Conservation (phyloP, 805 yeast species). For the Ogataea neopini region DNA sequence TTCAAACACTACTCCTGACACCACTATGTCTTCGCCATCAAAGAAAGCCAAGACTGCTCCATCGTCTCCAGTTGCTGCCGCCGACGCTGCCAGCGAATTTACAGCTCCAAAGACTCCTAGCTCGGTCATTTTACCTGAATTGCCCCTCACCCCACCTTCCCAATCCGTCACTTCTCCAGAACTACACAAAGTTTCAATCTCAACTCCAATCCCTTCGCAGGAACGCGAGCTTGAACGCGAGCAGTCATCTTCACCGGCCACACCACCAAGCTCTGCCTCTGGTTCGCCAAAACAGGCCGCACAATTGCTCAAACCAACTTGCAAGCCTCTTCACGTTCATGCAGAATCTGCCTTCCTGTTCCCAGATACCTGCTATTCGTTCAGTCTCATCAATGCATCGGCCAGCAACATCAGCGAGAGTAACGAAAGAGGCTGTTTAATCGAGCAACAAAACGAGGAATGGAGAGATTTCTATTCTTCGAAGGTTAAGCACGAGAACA, state of each 20-base stretch:
- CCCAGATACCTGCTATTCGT: constrained; percentile 41
- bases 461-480: constrained; percentile 45
- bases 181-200: constrained; percentile 10
- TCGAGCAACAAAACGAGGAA: constrained; percentile 39
- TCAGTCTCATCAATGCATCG: constrained; percentile 28
- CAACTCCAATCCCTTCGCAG: constrained; percentile 21
- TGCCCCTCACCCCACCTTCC: constrained; percentile 31
- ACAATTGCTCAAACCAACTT: constrained; percentile 21
- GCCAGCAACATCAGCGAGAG: constrained; percentile 27
- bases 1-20: constrained; percentile 10
- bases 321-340: constrained; percentile 18
- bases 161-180: constrained; percentile 23
- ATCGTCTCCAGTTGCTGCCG: constrained; percentile 27
- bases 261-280: constrained; percentile 32
- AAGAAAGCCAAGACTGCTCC: constrained; percentile 35
- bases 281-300: constrained; percentile 27
- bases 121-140: constrained; percentile 15
- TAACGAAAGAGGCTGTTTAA: constrained; percentile 34
- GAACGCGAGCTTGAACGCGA: constrained; percentile 2
- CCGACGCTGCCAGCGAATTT: neutral
- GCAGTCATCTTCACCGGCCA: constrained; percentile 18
- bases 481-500: constrained; percentile 44
- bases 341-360: constrained; percentile 29
- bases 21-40: constrained; percentile 12
- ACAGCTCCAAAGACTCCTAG: constrained; percentile 28